Conservation (phyloP, 176 grass and related monocot species). For the Avena insularis region DNA sequence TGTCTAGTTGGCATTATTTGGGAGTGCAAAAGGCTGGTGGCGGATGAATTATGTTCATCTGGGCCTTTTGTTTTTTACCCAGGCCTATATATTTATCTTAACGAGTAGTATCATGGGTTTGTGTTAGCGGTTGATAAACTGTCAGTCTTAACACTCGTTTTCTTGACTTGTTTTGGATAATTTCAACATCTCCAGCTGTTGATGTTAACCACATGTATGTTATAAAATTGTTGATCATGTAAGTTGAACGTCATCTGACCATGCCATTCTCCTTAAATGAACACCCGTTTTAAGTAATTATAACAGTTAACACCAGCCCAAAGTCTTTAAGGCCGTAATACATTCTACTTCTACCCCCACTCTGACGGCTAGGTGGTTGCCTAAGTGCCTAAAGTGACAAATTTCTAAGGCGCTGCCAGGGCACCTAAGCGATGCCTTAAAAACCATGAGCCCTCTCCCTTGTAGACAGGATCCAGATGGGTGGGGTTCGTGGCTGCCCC, state of each 20-base stretch:
- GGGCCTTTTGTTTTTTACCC: neutral
- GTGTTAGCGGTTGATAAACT: conserved; percentile 18
- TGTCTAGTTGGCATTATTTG: conserved; percentile 39
- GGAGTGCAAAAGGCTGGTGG: conserved; percentile 2
- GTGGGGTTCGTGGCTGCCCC: no score
- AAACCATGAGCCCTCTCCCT: no score
- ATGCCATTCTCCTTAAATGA: conserved; percentile 1
- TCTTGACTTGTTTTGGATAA: conserved; percentile 15
- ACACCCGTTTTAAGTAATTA: conserved; percentile 22
- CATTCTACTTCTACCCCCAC: no score
- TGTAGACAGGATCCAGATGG: no score
- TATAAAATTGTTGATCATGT: neutral
- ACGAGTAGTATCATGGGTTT: neutral
- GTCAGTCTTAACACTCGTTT: neutral
- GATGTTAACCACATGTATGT: neutral
- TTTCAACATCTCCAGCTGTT: conserved; percentile 16
- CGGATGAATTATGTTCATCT: conserved; percentile 27
- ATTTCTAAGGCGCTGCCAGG: no score
- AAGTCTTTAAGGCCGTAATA: no score
- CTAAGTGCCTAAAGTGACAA: no score
- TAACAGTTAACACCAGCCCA: neutral
- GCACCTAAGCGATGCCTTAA: no score
- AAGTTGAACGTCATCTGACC: neutral
- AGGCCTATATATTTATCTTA: neutral
- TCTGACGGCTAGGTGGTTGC: no score